Evolutionary conservation across 1,284 basidiomycete genomes (phyloP).

Genomic region (Rhodotorula sp.): DNA sequence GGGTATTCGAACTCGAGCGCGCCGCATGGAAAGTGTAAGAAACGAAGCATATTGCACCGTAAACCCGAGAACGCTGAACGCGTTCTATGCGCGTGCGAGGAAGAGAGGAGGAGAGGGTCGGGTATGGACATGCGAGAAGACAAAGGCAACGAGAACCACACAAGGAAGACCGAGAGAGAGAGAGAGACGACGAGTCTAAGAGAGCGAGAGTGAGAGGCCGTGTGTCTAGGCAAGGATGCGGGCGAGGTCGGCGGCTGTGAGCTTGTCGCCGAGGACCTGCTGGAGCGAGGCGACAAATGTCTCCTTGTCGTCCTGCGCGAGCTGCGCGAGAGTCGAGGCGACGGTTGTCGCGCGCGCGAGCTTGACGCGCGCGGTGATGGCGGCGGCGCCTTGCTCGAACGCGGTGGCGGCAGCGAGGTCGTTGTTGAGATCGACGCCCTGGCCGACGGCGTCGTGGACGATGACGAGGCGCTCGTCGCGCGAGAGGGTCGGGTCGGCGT

Average conservation of each 20-base stretch:
- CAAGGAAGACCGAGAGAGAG: too few relatives aligned
- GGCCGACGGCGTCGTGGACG: conserved; percentile 39
- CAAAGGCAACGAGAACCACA: too few relatives aligned
- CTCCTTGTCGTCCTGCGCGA: conserved; percentile 43
- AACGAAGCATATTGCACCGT: too few relatives aligned
- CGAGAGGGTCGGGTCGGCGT: conserved; percentile 46
- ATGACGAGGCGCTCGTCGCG: conserved; percentile 42
- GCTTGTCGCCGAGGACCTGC: conserved; percentile 29
- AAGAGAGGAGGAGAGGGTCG: too few relatives aligned
- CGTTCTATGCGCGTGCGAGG: too few relatives aligned
- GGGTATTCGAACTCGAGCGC: too few relatives aligned
- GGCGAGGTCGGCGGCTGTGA: conserved; percentile 33
- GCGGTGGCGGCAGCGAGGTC: conserved; percentile 44
- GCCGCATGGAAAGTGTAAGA: too few relatives aligned
- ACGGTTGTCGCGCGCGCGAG: conserved; percentile 43
- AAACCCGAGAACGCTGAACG: too few relatives aligned
- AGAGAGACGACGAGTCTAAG: too few relatives aligned
- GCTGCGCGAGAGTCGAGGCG: conserved; percentile 43
- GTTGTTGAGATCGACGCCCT: conserved; percentile 39
- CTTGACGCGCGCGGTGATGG: conserved; percentile 42
- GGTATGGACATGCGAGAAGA: too few relatives aligned
- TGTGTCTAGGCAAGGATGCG: conserved; percentile 5
- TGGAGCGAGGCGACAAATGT: conserved; percentile 40
- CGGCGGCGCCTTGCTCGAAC: conserved; percentile 44
- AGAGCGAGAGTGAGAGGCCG: neutral